Evolutionary conservation across 1,284 basidiomycete genomes (phyloP), one percentile per base, ranked within the genome.

Genomic region (Marasmius sp.): DNA sequence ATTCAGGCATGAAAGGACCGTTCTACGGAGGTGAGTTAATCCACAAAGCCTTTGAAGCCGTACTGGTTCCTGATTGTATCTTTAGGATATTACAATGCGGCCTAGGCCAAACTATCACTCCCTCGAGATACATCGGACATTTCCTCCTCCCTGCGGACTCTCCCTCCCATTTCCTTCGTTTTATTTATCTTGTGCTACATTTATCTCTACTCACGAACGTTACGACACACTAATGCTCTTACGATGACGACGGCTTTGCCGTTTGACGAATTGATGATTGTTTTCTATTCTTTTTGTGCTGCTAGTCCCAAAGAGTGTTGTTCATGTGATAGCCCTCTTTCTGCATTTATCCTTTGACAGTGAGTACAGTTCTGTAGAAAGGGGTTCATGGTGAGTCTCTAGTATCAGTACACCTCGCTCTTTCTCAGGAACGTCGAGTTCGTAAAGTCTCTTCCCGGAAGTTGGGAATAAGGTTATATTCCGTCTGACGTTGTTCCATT

Each of bases 1-100:
- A 90, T 75, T 72, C 76, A 43, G 76, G 74, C 66, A 82, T 91
- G 84, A 85, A 87, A 69, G 85, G 86, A 57, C 83, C 85, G 45
- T 85, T 81, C 72, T 66, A 78, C 66, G 85, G 85, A 73, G 86
- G 86, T 87, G 70, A 75, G 81, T 74, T 64, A 16, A 56, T 55
- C 16, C 38, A 16, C 59, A 39, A 27, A 53, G 53, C 64, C 36
- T 27, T 50, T 53, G 53, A 58, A 55, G 56, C 62, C 53, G 61
- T 60, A 47, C 63, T 27, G 27, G 27, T 62, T 66, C 43, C 62
- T 72, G 65, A 71, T 66, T 63, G 60, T 61, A 66, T 61, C 65
- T 62, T 64, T 69, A 58, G 81, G 79, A 68, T 81, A 80, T 70
- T 81, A 82, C 74, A 79, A 79, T 66, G 52, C 52, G 18, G 76